Evolutionary conservation across 345 rosid species (phyloP).

Genomic region (Pistacia integerrima): DNA sequence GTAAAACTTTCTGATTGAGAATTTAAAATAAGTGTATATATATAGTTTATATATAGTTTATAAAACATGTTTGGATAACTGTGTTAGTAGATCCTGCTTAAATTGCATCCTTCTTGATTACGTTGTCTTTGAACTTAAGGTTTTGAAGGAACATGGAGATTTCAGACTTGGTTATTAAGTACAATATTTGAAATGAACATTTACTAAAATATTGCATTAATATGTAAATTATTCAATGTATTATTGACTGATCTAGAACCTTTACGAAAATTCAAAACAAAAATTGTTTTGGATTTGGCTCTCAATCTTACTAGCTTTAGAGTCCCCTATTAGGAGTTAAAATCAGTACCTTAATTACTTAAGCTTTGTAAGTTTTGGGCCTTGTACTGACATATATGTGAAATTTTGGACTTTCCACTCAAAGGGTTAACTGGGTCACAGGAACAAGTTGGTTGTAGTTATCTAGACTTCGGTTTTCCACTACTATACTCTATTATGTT

Average conservation of each 20-base stretch:
- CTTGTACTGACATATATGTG: not conserved
- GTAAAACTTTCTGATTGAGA: not conserved
- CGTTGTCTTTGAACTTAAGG: not conserved
- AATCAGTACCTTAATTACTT: not conserved
- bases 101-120: not conserved
- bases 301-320: not conserved
- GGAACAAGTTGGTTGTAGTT: not conserved
- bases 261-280: too few relatives aligned
- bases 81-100: not conserved
- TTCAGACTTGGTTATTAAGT: not conserved
- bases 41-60: too few relatives aligned
- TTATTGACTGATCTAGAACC: not conserved
- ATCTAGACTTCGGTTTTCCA: not conserved
- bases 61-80: not conserved
- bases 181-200: not conserved
- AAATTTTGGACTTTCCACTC: not conserved
- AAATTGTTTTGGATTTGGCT: not conserved
- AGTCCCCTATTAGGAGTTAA: not conserved
- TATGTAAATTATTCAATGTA: not conserved
- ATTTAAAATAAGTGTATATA: not conserved
- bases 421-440: not conserved
- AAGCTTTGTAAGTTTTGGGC: not conserved
- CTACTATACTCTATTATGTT: too few relatives aligned
- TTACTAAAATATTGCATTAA: not conserved
- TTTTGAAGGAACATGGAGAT: not conserved